Evolutionary conservation across 257 asterid genomes (phyloP).

Genomic region (Thymus mandschuricus): DNA sequence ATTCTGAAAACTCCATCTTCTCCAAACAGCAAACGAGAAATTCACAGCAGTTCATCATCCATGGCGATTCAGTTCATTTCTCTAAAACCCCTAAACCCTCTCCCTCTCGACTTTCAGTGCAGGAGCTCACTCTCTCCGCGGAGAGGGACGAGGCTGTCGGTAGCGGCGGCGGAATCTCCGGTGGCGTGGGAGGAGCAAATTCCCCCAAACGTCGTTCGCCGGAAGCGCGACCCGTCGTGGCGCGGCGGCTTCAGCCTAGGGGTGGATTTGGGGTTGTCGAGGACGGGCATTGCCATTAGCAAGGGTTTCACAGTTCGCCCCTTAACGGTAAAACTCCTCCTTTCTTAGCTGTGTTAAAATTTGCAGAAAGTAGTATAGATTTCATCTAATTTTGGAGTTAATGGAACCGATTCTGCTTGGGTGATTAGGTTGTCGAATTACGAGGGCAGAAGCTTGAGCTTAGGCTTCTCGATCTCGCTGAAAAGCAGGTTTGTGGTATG

Average conservation of each 20-base stretch:
- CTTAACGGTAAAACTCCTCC: conserved; percentile 46
- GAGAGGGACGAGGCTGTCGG: conserved; percentile 19
- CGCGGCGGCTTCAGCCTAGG: conserved; percentile 95
- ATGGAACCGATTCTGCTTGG: neutral
- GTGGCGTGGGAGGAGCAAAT: conserved; percentile 55
- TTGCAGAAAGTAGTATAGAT: no score
- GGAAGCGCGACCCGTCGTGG: conserved; percentile 67
- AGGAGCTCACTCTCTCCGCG: conserved; percentile 14
- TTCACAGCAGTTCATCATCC: no score
- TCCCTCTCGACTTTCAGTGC: conserved; percentile 16
- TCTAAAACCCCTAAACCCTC: conserved; percentile 34
- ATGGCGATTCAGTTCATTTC: conserved; percentile 40
- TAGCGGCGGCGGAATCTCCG: conserved; percentile 30
- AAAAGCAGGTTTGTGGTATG: conserved; percentile 52
- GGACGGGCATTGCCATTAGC: conserved; percentile 90
- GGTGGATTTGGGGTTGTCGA: conserved; percentile 77
- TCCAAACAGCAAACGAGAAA: no score
- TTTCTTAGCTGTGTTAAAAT: no score
- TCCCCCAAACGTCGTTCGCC: conserved; percentile 72
- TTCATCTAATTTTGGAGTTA: no score
- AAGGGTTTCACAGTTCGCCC: conserved; percentile 87
- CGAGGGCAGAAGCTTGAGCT: conserved; percentile 86
- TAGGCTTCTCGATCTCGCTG: conserved; percentile 76
- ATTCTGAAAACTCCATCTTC: no score
- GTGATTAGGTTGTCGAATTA: conserved; percentile 68